Base-by-base conservation (phyloP, 2,329 filamentous ascomycete species). In the Botrytis squamosa region DNA sequence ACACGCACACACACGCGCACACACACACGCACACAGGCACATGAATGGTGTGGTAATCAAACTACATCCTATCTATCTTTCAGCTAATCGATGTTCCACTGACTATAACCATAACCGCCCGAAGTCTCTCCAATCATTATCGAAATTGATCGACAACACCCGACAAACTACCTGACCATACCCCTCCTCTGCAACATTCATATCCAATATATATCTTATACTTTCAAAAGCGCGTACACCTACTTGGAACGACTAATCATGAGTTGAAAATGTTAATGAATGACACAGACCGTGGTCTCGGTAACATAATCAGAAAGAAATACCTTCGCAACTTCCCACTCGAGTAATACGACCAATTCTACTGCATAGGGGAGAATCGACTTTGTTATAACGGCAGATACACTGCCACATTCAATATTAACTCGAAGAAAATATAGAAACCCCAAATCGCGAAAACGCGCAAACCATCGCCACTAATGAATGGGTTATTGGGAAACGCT, bases 401-500 rank as follows among this genome's bases (percentile, higher is more conserved):
- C 59, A 75, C 73, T 62, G 68, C 75, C 60, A 72, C 75, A 10
- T 71, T 76, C 52, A 68, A 74, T 62, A 75, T 69, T 49, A 67
- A 33, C 66, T 74, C 70, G 52, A 62, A 68, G 73, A 69, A 74
- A 70, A 66, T 70, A 49, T 75, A 74, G 62, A 77, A 69, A 46
- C 74, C 75, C 44, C 73, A 70, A 73, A 72, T 71, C 62, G 76
- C 78, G 44, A 75, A 60, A 55, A 77, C 75, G 72, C 78, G 77
- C 75, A 75, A 74, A 78, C 77, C 78, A 74, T 76, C 78, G 73
- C 77, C 79, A 72, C 76, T 77, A 79, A 91, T 91, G 89, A 91
- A 91, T 82, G 88, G 88, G 77, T 85, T 90, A 76, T 84, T 88
- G 79, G 86, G 87, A 76, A 86, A 87, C 77, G 85, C 88, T 80